Evolutionary conservation across 768 basidiomycete species (phyloP).

Genomic region (Rhodotorula paludigena): DNA sequence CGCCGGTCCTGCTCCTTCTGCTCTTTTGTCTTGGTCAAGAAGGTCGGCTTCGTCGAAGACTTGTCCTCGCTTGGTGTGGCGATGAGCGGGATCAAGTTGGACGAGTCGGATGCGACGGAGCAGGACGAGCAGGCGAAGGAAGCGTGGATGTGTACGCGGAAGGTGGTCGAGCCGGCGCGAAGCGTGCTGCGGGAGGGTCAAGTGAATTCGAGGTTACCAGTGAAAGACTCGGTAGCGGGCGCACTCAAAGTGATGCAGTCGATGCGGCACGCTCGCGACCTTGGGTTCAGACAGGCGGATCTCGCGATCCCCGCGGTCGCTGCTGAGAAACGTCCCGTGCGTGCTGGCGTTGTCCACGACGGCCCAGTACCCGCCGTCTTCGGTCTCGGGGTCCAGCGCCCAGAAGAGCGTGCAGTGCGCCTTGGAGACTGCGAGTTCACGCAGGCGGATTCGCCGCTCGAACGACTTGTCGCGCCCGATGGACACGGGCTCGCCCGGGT

Average conservation of each 20-base stretch:
- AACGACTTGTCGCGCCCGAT: constrained; percentile 64
- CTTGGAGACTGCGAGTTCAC: constrained; percentile 80
- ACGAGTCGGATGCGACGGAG: constrained; percentile 33
- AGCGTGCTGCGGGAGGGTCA: constrained; percentile 1
- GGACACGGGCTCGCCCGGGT: constrained; percentile 60
- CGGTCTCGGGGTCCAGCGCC: constrained; percentile 44
- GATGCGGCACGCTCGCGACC: neutral
- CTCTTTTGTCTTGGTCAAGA: constrained; percentile 23
- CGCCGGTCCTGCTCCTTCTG: constrained; percentile 33
- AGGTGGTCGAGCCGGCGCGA: constrained; percentile 19
- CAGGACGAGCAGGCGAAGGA: constrained; percentile 34
- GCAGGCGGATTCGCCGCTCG: constrained; percentile 63
- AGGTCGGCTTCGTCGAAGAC: neutral
- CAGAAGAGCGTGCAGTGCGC: constrained; percentile 70
- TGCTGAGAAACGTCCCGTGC: constrained; percentile 66
- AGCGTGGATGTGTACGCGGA: constrained; percentile 32
- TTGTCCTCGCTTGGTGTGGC: neutral
- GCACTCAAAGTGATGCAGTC: constrained; percentile 33
- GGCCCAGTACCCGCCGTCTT: constrained; percentile 55
- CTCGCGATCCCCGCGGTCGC: neutral
- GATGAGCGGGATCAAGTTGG: constrained; percentile 36
- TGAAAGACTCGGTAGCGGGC: neutral
- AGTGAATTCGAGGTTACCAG: neutral
- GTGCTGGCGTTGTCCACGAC: constrained; percentile 80
- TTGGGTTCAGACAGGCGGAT: constrained; percentile 20